Percentiles rank a stretch among this genome's conserved stretches.
Conservation (phyloP, 306 rosid genomes). For the Rubus idaeus region DNA sequence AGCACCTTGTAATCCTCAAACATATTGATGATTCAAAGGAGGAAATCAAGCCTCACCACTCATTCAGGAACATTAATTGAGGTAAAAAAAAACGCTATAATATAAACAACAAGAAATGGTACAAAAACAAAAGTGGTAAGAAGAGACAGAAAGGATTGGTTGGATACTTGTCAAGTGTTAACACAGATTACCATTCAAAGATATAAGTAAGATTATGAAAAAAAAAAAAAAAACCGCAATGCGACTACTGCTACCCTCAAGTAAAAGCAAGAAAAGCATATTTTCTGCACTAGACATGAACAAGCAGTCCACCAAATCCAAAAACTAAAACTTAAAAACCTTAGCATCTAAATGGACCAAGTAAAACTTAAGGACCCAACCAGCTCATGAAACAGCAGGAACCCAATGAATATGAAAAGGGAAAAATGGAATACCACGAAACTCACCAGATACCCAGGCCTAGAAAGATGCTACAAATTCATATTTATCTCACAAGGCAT, state of each 20-base stretch:
- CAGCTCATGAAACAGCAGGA: not conserved
- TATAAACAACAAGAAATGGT: not conserved
- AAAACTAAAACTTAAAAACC: not conserved
- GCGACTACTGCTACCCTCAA: conserved; percentile 1
- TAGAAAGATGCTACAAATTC: not conserved
- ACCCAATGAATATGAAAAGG: not conserved
- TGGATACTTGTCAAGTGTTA: not conserved
- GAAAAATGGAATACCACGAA: not conserved
- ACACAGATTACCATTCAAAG: not conserved
- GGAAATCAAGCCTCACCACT: not conserved
- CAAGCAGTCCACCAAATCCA: not conserved
- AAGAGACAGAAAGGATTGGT: not conserved
- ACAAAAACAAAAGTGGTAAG: not conserved
- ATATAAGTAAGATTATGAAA: not conserved
- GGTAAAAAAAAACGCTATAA: not conserved
- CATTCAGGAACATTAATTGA: not conserved
- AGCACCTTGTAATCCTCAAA: conserved; percentile 1
- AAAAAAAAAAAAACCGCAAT: too few relatives aligned
- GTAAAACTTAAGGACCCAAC: not conserved
- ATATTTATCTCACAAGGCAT: not conserved
- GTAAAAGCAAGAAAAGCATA: not conserved
- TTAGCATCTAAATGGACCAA: not conserved
- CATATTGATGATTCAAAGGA: not conserved
- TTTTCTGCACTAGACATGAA: not conserved
- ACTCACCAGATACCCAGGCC: not conserved